These are phyloP conservation scores for Umbelopsis sp. DNA, from an alignment of 371 early-diverging fungal genomes.

Conservation along the genomic window DNA sequence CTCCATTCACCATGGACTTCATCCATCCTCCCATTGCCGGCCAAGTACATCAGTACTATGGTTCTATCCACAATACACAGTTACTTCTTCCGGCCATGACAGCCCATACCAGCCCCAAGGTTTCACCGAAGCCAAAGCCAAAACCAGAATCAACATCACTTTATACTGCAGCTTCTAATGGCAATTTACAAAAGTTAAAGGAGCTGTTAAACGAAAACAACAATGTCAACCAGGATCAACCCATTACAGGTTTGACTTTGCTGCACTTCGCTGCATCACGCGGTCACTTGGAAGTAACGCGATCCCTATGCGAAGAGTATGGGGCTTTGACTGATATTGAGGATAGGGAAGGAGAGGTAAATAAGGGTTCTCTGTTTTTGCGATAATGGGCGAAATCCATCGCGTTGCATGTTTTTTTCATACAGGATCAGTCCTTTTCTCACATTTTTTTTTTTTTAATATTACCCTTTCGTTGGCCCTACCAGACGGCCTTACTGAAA, in stretches of 20 bases:
- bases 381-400: not conserved
- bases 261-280: slow-evolving; percentile 76
- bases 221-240: slow-evolving; percentile 50
- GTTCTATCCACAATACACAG: slow-evolving; percentile 58
- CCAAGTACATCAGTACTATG: slow-evolving; percentile 68
- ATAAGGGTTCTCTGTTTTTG: not conserved
- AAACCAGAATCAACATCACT: slow-evolving; percentile 23
- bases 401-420: not conserved
- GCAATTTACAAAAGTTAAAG: slow-evolving; percentile 31
- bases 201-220: slow-evolving; percentile 26
- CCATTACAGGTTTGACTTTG: slow-evolving; percentile 68
- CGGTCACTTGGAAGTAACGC: slow-evolving; percentile 71
- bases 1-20: slow-evolving; percentile 44
- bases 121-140: slow-evolving; percentile 22
- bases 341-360: slow-evolving; percentile 78
- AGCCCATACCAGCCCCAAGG: slow-evolving; percentile 20
- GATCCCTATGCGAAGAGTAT: slow-evolving; percentile 64
- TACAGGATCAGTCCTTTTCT: too few species aligned
- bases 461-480: not conserved
- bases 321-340: slow-evolving; percentile 68
- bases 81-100: slow-evolving; percentile 47
- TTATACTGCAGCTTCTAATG: slow-evolving; percentile 42
- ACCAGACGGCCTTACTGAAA: slow-evolving; percentile 79
- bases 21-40: slow-evolving; percentile 71
- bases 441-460: too few species aligned